Conservation (phyloP, 495 filamentous ascomycete species). For the Entonaema liquescens region DNA sequence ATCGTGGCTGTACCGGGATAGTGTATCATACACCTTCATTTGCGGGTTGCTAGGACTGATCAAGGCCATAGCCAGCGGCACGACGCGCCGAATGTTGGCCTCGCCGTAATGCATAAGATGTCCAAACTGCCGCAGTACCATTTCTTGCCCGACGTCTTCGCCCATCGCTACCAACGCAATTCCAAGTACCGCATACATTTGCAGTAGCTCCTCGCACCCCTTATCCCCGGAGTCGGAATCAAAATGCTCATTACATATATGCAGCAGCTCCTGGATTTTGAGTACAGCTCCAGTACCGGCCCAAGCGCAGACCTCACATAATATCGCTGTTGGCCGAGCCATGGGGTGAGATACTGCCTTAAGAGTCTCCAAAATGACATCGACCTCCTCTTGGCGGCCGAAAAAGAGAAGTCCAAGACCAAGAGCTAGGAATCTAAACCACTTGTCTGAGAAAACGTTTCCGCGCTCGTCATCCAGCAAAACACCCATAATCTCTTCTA, state of each 20-base stretch:
- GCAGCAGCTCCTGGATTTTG: slow-evolving; percentile 94
- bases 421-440: slow-evolving; percentile 95
- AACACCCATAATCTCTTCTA: slow-evolving; percentile 86
- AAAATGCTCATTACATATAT: slow-evolving; percentile 97
- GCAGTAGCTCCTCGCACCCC: slow-evolving; percentile 91
- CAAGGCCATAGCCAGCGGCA: slow-evolving; percentile 96
- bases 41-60: slow-evolving; percentile 97
- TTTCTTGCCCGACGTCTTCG: slow-evolving; percentile 97
- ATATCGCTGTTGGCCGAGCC: slow-evolving; percentile 86
- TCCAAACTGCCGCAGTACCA: slow-evolving; percentile 96
- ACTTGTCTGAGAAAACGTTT: slow-evolving; percentile 92
- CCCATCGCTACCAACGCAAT: slow-evolving; percentile 96
- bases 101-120: slow-evolving; percentile 99
- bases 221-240: slow-evolving; percentile 84
- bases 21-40: slow-evolving; percentile 99
- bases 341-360: slow-evolving; percentile 97
- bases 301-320: slow-evolving; percentile 96
- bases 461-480: slow-evolving; percentile 89
- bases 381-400: slow-evolving; percentile 95
- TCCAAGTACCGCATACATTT: slow-evolving; percentile 95
- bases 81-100: slow-evolving; percentile 93
- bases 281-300: slow-evolving; percentile 96
- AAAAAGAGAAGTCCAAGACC: slow-evolving; percentile 95
- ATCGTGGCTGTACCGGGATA: slow-evolving; percentile 98
- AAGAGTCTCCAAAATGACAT: slow-evolving; percentile 91